Evolutionary conservation across 2,329 filamentous ascomycete genomes (phyloP), one percentile per base, ranked within the genome.

Genomic region (Didymella exigua): DNA sequence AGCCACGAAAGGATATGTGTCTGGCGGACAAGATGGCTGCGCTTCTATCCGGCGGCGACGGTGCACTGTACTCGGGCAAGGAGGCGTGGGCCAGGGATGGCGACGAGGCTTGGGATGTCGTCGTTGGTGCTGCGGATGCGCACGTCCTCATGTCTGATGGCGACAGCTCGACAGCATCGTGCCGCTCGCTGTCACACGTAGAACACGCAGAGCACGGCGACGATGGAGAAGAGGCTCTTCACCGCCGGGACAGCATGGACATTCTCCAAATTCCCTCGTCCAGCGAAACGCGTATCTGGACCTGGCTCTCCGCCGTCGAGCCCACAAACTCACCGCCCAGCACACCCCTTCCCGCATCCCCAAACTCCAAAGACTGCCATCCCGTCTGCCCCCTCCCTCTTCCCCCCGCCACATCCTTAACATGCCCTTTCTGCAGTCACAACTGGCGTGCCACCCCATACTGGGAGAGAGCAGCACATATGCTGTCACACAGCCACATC

Each of bases 71-170:
- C 9, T 41, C 19, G 0, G 67, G 68, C 2, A 29, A 66, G 23
- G 70, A 71, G 24, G 47, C 61, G 1, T 72, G 68, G 70, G 69
- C 70, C 2, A 46, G 64, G 3, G 31, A 67, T 24, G 67, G 71
- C 24, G 60, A 67, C 38, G 47, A 23, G 1, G 60, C 60, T 9
- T 72, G 68, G 68, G 49, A 61, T 11, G 48, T 64, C 19, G 50
- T 66, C 4, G n/a, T 19, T 11, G 14, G 9, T 10, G 10, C n/a
- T 14, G 26, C 6, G 2, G 2, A 16, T 16, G 18, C 13, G 5
- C n/a, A 33, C 21, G 18, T 19, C 3, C n/a, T n/a, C 16, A n/a
- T 4, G 11, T 30, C 27, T 6, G 41, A 7, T 10, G 41, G 6
- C 11, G n/a, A 5, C 14, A 34, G 31, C 7, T 5, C 18, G 33